phyloP scores from a whole-genome alignment of 2,329 filamentous ascomycete species.

The Botrytis squamosa region DNA sequence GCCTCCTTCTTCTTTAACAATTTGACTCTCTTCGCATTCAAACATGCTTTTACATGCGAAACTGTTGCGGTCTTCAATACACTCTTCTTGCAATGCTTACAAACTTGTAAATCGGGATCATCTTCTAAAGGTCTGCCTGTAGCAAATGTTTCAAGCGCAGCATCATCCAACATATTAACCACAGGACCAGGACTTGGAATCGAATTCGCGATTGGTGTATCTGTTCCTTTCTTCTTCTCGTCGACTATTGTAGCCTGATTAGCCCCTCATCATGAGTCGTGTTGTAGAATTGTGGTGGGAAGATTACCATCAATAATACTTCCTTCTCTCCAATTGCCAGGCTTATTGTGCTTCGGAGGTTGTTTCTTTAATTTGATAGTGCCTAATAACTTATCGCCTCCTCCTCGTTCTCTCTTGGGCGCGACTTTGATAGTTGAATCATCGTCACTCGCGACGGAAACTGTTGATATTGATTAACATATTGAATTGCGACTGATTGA shows the following conservation, averaged over 20 bases:
- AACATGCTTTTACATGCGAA: constrained; percentile 77
- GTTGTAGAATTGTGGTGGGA: neutral
- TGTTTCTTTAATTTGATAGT: constrained; percentile 63
- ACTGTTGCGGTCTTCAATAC: constrained; percentile 73
- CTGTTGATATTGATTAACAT: constrained; percentile 17
- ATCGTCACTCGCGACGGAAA: constrained; percentile 44
- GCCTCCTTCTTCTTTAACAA: constrained; percentile 40
- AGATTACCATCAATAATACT: constrained; percentile 56
- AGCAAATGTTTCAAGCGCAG: constrained; percentile 73
- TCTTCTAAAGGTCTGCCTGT: constrained; percentile 82
- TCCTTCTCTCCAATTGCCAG: constrained; percentile 71
- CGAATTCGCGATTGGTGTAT: constrained; percentile 43
- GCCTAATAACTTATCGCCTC: constrained; percentile 45
- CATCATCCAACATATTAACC: constrained; percentile 70
- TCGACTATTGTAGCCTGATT: constrained; percentile 40
- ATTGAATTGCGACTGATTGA: neutral
- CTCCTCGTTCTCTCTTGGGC: constrained; percentile 46
- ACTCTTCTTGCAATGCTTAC: constrained; percentile 93
- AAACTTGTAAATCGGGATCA: constrained; percentile 73
- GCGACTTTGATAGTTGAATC: constrained; percentile 63
- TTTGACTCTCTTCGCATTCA: constrained; percentile 57
- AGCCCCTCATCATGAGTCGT: constrained; percentile 2
- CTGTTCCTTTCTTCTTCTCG: constrained; percentile 54
- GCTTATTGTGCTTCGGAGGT: constrained; percentile 60
- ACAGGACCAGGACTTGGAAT: constrained; percentile 51